These are phyloP conservation scores for Paracoccidioides brasiliensis DNA, from an alignment of 2,329 filamentous ascomycete genomes.

Conservation along the genomic window DNA sequence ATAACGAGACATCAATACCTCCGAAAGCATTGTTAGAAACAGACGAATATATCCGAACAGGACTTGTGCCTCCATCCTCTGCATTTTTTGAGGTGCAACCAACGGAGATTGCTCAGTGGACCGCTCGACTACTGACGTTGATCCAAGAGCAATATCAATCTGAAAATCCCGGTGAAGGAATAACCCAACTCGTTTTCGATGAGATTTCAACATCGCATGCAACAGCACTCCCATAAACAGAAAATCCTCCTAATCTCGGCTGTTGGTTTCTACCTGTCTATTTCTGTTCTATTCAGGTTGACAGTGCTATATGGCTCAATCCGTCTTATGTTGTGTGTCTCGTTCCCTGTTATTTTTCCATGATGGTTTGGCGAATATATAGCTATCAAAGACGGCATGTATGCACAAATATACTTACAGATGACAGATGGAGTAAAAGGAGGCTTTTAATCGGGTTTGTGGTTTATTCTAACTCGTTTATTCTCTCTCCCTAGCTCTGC, in stretches of 20 bases:
- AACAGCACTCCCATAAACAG: neutral
- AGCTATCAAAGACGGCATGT: too few species aligned
- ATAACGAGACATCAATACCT: constrained; percentile 3
- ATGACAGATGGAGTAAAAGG: too few species aligned
- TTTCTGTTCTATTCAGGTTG: neutral
- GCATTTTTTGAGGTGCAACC: constrained; percentile 5
- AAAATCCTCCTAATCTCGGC: neutral
- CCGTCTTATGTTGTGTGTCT: too few species aligned
- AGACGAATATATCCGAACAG: constrained; percentile 15
- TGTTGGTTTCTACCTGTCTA: neutral
- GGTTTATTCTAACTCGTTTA: too few species aligned
- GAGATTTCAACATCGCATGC: neutral
- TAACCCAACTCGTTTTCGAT: neutral
- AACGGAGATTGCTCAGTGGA: constrained; percentile 11
- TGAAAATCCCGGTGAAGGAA: neutral
- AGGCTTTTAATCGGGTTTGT: too few species aligned
- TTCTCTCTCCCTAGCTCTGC: too few species aligned
- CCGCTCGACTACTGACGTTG: constrained; percentile 9
- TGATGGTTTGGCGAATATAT: too few species aligned
- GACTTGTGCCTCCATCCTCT: constrained; percentile 5
- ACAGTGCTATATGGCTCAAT: too few species aligned
- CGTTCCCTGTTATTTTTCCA: too few species aligned
- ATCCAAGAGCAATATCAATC: constrained; percentile 12
- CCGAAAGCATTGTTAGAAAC: constrained; percentile 4
- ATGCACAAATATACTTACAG: too few species aligned